These are phyloP conservation scores for Ceratocystis smalleyi DNA, from an alignment of 2,329 filamentous ascomycete genomes.

Conservation along the genomic window DNA sequence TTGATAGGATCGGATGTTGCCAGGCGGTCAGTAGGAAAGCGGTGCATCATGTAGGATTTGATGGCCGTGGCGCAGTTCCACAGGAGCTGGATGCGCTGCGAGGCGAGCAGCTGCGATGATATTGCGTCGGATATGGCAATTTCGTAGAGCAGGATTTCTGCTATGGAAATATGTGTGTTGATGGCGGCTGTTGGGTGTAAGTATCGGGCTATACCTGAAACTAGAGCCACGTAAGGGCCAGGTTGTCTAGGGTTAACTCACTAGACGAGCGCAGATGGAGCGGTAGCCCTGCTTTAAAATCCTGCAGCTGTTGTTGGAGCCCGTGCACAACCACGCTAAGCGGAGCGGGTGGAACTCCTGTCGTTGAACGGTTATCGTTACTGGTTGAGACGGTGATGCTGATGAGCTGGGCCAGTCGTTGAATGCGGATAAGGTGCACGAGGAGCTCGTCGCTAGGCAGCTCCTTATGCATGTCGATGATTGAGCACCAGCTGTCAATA, in stretches of 20 bases:
- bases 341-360: conserved; percentile 21
- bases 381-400: conserved; percentile 27
- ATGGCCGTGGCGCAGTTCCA: conserved; percentile 30
- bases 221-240: background rate
- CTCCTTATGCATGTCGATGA: conserved; percentile 30
- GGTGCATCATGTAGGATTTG: conserved; percentile 27
- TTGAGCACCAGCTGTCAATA: conserved; percentile 29
- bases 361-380: conserved; percentile 16
- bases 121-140: conserved; percentile 28
- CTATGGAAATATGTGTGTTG: conserved; percentile 29
- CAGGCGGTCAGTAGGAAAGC: conserved; percentile 21
- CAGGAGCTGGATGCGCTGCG: conserved; percentile 30
- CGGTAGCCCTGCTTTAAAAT: conserved; percentile 26
- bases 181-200: conserved; percentile 24
- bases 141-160: conserved; percentile 34
- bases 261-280: conserved; percentile 25
- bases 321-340: conserved; percentile 29
- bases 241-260: conserved; percentile 18
- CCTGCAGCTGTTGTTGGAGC: conserved; percentile 31
- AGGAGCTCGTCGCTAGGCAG: conserved; percentile 31
- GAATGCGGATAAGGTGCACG: conserved; percentile 31
- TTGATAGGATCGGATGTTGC: conserved; percentile 20
- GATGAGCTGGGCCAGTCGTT: conserved; percentile 35
- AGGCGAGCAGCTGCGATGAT: conserved; percentile 24
- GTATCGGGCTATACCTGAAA: background rate